Evolutionary conservation across 176 grass and related monocot genomes (phyloP).

Genomic region (Oryza australiensis): DNA sequence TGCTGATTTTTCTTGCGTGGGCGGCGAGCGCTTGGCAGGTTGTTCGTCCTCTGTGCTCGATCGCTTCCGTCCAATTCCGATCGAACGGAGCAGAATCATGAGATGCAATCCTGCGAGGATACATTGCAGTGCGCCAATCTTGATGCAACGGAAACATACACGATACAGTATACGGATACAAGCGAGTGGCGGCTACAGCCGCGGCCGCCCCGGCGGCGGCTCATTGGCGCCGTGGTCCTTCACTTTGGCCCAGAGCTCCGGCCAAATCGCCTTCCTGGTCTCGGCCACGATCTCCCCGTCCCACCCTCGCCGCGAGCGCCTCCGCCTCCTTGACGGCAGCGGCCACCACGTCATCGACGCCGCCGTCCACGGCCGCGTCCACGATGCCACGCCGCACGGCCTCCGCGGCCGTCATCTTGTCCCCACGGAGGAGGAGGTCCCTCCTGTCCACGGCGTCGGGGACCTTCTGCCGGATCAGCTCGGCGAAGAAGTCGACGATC

Average conservation of each 20-base stretch:
- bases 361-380: constrained; percentile 44
- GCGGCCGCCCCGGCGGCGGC: neutral
- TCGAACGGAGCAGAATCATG: neutral
- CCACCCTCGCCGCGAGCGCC: constrained; percentile 52
- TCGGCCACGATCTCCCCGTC: constrained; percentile 37
- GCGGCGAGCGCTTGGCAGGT: no score
- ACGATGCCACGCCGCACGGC: constrained; percentile 58
- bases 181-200: neutral
- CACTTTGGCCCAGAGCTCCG: constrained; percentile 33
- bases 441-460: constrained; percentile 46
- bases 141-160: neutral
- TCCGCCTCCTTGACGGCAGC: constrained; percentile 40
- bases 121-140: neutral
- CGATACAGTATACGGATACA: neutral
- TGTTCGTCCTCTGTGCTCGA: no score
- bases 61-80: no score
- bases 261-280: constrained; percentile 43
- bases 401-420: constrained; percentile 50
- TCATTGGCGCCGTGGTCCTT: constrained; percentile 6
- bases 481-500: constrained; percentile 56
- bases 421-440: constrained; percentile 53
- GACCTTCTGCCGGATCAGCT: constrained; percentile 69
- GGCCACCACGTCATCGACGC: constrained; percentile 33
- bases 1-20: no score
- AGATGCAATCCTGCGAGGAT: neutral